Percentiles rank a stretch among this genome's conserved stretches.
Conservation (phyloP, 2,329 filamentous ascomycete species). For the Alternaria sp. region DNA sequence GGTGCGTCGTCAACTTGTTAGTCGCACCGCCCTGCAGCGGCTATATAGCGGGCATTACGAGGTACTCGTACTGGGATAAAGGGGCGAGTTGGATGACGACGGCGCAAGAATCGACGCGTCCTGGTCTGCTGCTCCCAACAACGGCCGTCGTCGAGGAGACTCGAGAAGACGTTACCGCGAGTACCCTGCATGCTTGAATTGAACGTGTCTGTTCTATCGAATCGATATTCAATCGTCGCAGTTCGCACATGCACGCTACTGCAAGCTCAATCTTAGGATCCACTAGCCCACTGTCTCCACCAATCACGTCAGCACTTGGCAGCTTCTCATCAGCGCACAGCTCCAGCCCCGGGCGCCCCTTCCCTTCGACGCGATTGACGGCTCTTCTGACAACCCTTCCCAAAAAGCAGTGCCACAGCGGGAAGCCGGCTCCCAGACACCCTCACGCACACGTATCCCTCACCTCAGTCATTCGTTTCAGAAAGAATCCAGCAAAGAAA, state of each 20-base stretch:
- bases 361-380: slow-evolving; percentile 25
- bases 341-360: slow-evolving; percentile 21
- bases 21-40: slow-evolving; percentile 14
- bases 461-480: slow-evolving; percentile 54
- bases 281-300: slow-evolving; percentile 17
- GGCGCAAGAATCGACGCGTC: slow-evolving; percentile 3
- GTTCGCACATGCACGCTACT: slow-evolving; percentile 8
- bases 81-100: slow-evolving; percentile 4
- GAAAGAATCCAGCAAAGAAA: slow-evolving; percentile 21
- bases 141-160: slow-evolving; percentile 1
- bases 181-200: slow-evolving; percentile 11
- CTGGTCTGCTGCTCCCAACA: neutral
- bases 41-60: slow-evolving; percentile 8
- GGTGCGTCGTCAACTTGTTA: slow-evolving; percentile 14
- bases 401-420: slow-evolving; percentile 24
- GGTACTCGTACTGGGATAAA: slow-evolving; percentile 2
- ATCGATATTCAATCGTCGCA: slow-evolving; percentile 14
- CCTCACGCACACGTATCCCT: slow-evolving; percentile 32
- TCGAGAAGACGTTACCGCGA: neutral
- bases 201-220: slow-evolving; percentile 14
- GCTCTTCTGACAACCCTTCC: slow-evolving; percentile 25
- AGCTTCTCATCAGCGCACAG: slow-evolving; percentile 17
- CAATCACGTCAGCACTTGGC: slow-evolving; percentile 19
- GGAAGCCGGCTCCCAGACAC: slow-evolving; percentile 26
- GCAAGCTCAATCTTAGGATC: neutral